These are phyloP conservation scores for Terfezia boudieri DNA, from an alignment of 495 filamentous ascomycete species.

Conservation along the genomic window DNA sequence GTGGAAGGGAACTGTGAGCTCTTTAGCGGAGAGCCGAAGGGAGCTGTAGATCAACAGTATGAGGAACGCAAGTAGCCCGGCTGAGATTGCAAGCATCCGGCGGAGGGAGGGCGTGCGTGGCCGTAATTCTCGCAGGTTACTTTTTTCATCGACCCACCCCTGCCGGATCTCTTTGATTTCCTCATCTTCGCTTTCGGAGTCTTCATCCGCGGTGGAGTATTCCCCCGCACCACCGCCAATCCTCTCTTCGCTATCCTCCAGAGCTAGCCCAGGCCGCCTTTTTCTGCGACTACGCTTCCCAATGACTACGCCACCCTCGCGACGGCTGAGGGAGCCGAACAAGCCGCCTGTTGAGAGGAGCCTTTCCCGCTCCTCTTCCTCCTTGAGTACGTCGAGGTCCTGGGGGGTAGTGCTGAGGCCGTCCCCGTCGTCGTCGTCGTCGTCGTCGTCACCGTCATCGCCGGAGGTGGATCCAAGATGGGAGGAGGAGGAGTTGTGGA, in stretches of 20 bases:
- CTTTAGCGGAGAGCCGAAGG: slow-evolving; percentile 28
- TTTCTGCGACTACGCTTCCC: slow-evolving; percentile 31
- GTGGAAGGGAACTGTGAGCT: slow-evolving; percentile 28
- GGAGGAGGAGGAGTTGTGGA: background rate
- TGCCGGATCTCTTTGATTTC: slow-evolving; percentile 16
- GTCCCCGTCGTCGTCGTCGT: background rate
- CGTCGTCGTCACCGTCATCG: background rate
- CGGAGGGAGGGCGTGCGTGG: slow-evolving; percentile 12
- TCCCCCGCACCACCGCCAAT: slow-evolving; percentile 7
- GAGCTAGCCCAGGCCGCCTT: slow-evolving; percentile 43
- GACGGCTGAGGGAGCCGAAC: slow-evolving; percentile 16
- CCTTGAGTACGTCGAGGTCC: slow-evolving; percentile 55
- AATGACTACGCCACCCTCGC: slow-evolving; percentile 23
- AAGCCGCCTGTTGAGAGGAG: slow-evolving; percentile 33
- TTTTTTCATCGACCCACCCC: slow-evolving; percentile 14
- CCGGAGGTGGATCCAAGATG: background rate
- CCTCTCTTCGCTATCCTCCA: slow-evolving; percentile 30
- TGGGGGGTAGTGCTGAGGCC: slow-evolving; percentile 8
- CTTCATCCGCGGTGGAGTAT: background rate
- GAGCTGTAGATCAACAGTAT: slow-evolving; percentile 29
- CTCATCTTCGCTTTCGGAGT: slow-evolving; percentile 12
- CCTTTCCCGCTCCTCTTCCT: slow-evolving; percentile 75
- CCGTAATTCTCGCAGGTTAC: background rate
- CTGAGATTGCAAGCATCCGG: slow-evolving; percentile 2
- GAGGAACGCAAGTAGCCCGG: slow-evolving; percentile 21